phyloP scores from a whole-genome alignment of 73 alveolate species.

The Effrenium voratum region DNA sequence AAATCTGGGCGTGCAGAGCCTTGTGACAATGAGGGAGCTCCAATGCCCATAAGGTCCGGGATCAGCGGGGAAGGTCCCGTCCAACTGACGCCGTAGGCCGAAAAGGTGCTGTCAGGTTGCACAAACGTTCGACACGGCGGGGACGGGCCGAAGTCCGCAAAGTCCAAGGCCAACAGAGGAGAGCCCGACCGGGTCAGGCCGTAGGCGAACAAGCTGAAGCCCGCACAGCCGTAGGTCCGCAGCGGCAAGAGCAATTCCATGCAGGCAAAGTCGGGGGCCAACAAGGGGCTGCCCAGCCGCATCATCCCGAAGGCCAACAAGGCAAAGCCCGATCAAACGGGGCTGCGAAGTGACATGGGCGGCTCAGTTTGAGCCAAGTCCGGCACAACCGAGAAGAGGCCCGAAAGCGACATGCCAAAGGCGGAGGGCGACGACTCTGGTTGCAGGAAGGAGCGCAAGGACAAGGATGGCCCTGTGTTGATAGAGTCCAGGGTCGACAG shows the following conservation, averaged over 20 bases:
- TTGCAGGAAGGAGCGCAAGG: background rate
- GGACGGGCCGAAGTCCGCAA: background rate
- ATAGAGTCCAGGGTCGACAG: background rate
- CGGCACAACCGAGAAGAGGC: background rate
- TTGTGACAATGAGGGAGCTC: background rate
- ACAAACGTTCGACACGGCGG: background rate
- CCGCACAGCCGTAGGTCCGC: background rate
- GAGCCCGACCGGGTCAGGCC: slow-evolving; percentile 7
- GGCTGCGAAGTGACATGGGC: background rate
- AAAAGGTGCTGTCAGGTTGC: background rate
- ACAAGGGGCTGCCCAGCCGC: background rate
- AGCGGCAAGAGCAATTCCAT: background rate
- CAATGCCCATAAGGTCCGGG: slow-evolving; percentile 29
- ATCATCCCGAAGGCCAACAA: slow-evolving; percentile 26
- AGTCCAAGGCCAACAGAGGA: background rate
- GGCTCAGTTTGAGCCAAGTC: background rate
- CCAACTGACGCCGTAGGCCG: slow-evolving; percentile 7
- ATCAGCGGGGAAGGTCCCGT: background rate
- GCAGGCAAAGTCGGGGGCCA: background rate
- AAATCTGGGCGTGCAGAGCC: background rate
- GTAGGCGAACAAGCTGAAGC: background rate
- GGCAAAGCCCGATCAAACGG: background rate
- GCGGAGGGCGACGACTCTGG: background rate
- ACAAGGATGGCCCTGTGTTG: background rate
- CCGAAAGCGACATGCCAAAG: slow-evolving; percentile 54